phyloP scores from a whole-genome alignment of 140 eudicot genomes.

The Senecio squalidus region DNA sequence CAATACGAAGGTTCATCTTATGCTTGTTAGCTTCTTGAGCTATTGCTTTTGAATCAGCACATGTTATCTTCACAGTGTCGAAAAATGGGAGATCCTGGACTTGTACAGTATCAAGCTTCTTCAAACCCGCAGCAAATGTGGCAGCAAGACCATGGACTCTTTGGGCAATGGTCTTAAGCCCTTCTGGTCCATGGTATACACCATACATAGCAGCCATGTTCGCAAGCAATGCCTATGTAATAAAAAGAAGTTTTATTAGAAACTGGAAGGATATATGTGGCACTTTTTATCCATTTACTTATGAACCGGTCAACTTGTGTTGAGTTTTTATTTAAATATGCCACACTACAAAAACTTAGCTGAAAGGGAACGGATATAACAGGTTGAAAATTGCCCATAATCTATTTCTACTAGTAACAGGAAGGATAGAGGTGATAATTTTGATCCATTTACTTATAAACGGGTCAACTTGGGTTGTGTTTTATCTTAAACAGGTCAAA shows the following conservation, averaged over 20 bases:
- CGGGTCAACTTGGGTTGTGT: no score
- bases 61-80: constrained; percentile 90
- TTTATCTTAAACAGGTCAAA: no score
- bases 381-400: no score
- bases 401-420: no score
- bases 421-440: no score
- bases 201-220: constrained; percentile 99
- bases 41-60: constrained; percentile 63
- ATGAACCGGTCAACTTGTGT: no score
- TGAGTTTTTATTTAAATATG: no score
- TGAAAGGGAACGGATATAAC: no score
- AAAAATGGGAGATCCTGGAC: constrained; percentile 85
- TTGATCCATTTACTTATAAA: no score
- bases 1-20: constrained; percentile 76
- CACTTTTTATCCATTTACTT: no score
- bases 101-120: constrained; percentile 83
- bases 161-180: constrained; percentile 84
- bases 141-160: constrained; percentile 94
- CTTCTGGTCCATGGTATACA: constrained; percentile 98
- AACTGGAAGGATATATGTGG: background rate
- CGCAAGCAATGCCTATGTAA: constrained; percentile 85
- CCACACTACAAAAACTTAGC: no score
- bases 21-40: constrained; percentile 80
- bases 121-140: constrained; percentile 75
- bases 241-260: background rate